Conservation (phyloP, 2,329 filamentous ascomycete genomes). For the Septoria linicola region DNA sequence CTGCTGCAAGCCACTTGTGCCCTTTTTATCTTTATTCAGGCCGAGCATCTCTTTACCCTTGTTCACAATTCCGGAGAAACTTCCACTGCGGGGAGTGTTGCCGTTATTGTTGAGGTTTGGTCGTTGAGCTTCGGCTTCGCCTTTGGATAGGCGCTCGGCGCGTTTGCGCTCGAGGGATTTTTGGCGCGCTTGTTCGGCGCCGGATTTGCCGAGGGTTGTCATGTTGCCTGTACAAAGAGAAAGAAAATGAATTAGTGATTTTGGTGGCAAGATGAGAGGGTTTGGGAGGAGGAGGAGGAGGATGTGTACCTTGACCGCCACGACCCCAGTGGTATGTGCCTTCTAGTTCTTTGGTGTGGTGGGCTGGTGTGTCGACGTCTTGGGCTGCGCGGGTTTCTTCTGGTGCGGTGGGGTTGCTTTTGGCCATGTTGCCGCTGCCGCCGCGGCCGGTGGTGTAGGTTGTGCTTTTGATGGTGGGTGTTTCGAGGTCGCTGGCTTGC, state of each 20-base stretch:
- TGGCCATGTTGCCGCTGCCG: constrained; percentile 84
- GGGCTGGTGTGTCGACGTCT: constrained; percentile 65
- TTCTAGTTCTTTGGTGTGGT: constrained; percentile 55
- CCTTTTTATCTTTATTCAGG: constrained; percentile 41
- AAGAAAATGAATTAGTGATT: too few relatives aligned
- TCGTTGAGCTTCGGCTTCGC: constrained; percentile 17
- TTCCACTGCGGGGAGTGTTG: constrained; percentile 25
- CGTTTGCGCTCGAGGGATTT: constrained; percentile 31
- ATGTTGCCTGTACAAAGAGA: constrained; percentile 57
- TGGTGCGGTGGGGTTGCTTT: constrained; percentile 61
- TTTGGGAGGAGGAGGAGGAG: too few relatives aligned
- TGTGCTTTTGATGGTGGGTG: constrained; percentile 78
- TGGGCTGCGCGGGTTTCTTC: constrained; percentile 73
- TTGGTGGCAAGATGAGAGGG: too few relatives aligned
- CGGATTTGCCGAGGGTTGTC: constrained; percentile 44
- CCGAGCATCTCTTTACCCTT: constrained; percentile 55
- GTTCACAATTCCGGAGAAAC: constrained; percentile 46
- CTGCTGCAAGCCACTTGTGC: neutral
- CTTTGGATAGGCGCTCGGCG: constrained; percentile 38
- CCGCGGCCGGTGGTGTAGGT: constrained; percentile 87
- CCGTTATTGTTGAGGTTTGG: neutral
- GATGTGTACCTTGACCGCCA: constrained; percentile 56
- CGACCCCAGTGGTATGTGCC: constrained; percentile 67
- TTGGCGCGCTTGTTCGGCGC: constrained; percentile 41
- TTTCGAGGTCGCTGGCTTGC: constrained; percentile 64